These are phyloP conservation scores for Solanum chacoense DNA, from an alignment of 305 asterid species.

Conservation along the genomic window DNA sequence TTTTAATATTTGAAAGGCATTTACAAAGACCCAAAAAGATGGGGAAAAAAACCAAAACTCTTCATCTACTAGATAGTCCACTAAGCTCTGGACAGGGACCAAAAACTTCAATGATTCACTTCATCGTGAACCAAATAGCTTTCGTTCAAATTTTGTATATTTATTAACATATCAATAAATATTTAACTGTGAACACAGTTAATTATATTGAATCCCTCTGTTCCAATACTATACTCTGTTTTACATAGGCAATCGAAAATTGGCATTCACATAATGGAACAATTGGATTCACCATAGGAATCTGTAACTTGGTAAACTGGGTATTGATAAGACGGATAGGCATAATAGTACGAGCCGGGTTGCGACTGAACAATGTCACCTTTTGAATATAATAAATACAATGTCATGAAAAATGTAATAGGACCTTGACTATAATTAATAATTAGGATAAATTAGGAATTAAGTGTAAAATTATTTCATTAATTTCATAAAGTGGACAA, in stretches of 20 bases:
- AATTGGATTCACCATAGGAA: background rate
- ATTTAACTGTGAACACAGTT: fast-evolving
- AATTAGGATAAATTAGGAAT: no score
- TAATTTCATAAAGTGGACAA: no score
- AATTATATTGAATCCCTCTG: background rate
- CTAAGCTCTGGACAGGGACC: background rate
- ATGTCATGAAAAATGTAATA: no score
- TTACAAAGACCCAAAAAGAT: background rate
- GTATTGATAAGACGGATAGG: background rate
- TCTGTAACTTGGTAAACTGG: background rate
- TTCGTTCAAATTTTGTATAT: no score
- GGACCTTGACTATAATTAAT: no score
- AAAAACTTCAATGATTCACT: background rate
- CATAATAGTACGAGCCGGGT: background rate
- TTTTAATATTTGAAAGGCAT: no score
- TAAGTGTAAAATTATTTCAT: no score
- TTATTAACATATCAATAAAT: no score
- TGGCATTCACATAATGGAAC: background rate
- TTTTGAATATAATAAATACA: no score
- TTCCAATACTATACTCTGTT: background rate
- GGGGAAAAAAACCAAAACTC: background rate
- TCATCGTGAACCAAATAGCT: background rate
- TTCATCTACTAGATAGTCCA: background rate
- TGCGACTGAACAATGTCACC: background rate
- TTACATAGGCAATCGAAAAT: background rate